phyloP scores from a whole-genome alignment of 75 land plant genomes.

The Pinus albicaulis region DNA sequence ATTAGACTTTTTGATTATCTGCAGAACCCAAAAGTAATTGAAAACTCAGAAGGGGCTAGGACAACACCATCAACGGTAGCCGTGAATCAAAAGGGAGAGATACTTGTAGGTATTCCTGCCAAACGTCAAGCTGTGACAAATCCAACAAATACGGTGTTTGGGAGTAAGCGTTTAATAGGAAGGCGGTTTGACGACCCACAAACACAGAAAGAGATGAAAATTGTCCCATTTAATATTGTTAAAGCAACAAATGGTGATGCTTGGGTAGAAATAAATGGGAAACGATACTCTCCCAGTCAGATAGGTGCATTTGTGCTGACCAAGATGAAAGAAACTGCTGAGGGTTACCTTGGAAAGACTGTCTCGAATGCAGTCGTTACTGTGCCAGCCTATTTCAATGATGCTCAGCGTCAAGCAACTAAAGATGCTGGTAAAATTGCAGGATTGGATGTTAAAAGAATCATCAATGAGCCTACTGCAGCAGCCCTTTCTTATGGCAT shows the following conservation, averaged over 20 bases:
- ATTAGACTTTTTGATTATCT: too few relatives aligned
- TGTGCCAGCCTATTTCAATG: conserved; percentile 76
- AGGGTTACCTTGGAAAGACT: conserved; percentile 67
- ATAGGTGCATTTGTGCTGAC: conserved; percentile 68
- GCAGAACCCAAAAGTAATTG: conserved; percentile 49
- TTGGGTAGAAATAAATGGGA: conserved; percentile 73
- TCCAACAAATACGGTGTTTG: conserved; percentile 66
- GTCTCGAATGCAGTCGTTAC: conserved; percentile 65
- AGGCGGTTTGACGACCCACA: conserved; percentile 71
- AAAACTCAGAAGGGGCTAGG: conserved; percentile 67
- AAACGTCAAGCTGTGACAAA: conserved; percentile 83
- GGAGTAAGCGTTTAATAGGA: conserved; percentile 72
- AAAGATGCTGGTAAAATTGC: conserved; percentile 80
- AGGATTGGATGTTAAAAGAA: conserved; percentile 59
- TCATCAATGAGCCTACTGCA: conserved; percentile 77
- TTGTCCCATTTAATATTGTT: conserved; percentile 75
- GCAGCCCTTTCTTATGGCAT: conserved; percentile 72
- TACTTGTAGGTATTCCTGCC: conserved; percentile 73
- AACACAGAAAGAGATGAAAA: conserved; percentile 77
- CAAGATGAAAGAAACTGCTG: conserved; percentile 81
- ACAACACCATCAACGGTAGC: conserved; percentile 83
- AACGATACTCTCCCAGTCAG: conserved; percentile 72
- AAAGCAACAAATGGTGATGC: conserved; percentile 80
- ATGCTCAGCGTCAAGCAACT: conserved; percentile 74
- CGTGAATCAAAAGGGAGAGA: conserved; percentile 58